A percentile compares a stretch with the other conserved stretches of the same genome.
phyloP scores from a whole-genome alignment of 1,139 yeast genomes.

The Taphrina pruni region DNA sequence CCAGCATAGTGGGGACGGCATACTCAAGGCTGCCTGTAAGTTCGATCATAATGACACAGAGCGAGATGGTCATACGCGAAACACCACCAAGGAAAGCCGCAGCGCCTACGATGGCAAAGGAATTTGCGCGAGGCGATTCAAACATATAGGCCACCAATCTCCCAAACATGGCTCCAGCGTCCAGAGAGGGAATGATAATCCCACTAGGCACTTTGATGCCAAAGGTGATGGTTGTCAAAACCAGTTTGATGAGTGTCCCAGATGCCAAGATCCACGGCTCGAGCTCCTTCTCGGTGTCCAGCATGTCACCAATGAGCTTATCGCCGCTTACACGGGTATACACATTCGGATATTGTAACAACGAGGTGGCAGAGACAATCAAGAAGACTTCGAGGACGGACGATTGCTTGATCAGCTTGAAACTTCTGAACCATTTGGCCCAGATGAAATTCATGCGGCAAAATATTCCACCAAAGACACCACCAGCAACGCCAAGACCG shows the following conservation, averaged over 20 bases:
- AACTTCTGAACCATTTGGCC: conserved; percentile 62
- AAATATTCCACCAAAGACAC: conserved; percentile 63
- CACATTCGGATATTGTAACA: conserved; percentile 60
- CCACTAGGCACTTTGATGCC: conserved; percentile 72
- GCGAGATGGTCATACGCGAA: conserved; percentile 67
- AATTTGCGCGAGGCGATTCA: conserved; percentile 58
- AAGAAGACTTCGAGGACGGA: conserved; percentile 61
- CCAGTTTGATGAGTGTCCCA: conserved; percentile 59
- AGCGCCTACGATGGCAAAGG: conserved; percentile 70
- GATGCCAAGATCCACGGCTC: conserved; percentile 52
- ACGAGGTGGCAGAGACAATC: conserved; percentile 59
- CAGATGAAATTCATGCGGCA: conserved; percentile 58
- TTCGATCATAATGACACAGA: conserved; percentile 62
- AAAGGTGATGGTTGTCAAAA: conserved; percentile 62
- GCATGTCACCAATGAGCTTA: conserved; percentile 61
- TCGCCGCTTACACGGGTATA: conserved; percentile 63
- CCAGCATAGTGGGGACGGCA: conserved; percentile 51
- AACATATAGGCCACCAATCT: conserved; percentile 60
- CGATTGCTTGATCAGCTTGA: conserved; percentile 53
- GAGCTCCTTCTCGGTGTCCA: conserved; percentile 65
- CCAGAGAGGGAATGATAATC: conserved; percentile 73
- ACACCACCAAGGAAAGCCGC: conserved; percentile 75
- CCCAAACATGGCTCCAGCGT: conserved; percentile 70
- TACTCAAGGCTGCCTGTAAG: conserved; percentile 66
- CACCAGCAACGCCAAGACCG: conserved; percentile 63